These are phyloP conservation scores for Cyclocybe aegerita DNA, from an alignment of 768 basidiomycete genomes.

Conservation along the genomic window DNA sequence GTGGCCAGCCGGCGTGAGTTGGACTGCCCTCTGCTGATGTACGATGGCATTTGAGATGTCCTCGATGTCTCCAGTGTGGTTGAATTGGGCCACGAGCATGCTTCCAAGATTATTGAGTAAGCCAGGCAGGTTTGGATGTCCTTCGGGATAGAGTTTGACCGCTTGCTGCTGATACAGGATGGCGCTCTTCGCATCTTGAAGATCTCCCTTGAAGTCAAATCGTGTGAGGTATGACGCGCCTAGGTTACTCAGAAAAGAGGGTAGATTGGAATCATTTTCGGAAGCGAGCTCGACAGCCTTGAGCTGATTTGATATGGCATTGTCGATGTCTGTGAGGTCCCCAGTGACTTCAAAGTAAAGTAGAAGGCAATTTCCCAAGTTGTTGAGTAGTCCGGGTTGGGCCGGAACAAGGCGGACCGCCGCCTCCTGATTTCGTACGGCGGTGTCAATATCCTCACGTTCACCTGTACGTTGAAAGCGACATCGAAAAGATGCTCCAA, in stretches of 20 bases:
- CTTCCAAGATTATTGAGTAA: not conserved
- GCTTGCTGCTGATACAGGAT: not conserved
- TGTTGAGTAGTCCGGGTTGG: not conserved
- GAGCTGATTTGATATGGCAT: conserved; percentile 10
- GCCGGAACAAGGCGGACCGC: conserved; percentile 6
- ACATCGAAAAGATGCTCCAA: not conserved
- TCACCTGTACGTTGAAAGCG: conserved; percentile 8
- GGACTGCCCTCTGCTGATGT: conserved; percentile 6
- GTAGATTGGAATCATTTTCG: not conserved
- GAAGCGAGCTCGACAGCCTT: conserved; percentile 1
- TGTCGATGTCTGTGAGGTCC: not conserved
- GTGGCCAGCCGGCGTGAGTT: conserved; percentile 5
- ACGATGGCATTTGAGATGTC: conserved; percentile 16
- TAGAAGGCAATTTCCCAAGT: conserved; percentile 5
- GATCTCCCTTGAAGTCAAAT: not conserved
- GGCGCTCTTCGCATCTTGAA: not conserved
- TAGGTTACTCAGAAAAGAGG: not conserved
- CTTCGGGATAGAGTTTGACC: not conserved
- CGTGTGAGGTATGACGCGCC: not conserved
- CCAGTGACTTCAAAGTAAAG: not conserved
- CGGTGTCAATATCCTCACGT: conserved; percentile 13
- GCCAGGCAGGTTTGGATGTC: not conserved
- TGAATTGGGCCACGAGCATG: conserved; percentile 4
- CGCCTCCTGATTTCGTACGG: conserved; percentile 1
- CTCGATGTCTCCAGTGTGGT: not conserved